Base-by-base conservation (phyloP, 306 rosid genomes). In the Castanospermum australe region DNA sequence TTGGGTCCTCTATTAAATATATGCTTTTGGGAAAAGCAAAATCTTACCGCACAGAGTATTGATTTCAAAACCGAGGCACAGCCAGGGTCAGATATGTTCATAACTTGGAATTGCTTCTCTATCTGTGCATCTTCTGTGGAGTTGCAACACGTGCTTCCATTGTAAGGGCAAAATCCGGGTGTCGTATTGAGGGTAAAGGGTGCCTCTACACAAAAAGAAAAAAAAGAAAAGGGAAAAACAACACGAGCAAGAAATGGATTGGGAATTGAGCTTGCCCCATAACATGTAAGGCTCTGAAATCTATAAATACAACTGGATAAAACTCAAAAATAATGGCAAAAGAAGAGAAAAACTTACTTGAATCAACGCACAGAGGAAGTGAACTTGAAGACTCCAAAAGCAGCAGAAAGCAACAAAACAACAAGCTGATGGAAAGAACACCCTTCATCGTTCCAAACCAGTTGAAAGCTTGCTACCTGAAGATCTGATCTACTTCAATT, bases 141-240 rank as follows among this genome's bases (percentile, higher is more conserved):
- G 78, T 96, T 85, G 87, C 99, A 96, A 82, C 99, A 96, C 13
- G 93, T 67, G 77, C 91, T 93, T 79, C 86, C 94, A 71, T 91
- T 91, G 71, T 91, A 90, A 18, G 97, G 82, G 68, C 99, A 96
- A 63, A 93, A 96, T 47, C 80, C 65, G 78, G 91, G 88, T 39
- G 96, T 77, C 11, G 67, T 39, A 38, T 84, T 89, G 67, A 84
- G 71, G 14, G 85, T 83, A 67, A 85, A 69, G 63, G 99, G 99
- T 66, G 92, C 88, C 39, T 87, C 98, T 96, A 82, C 62, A 82
- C 70, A 76, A 71, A 62, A 3, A n/a, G n/a, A n/a, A n/a, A 9
- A 67, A 79, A 80, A 24, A 74, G 50, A 32, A 0, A 10, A 25
- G 8, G 10, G 59, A 62, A 24, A 76, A 20, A 54, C 11, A 22